phyloP scores from a whole-genome alignment of 441 rosid genomes.

The Pelargonium exstipulatum region DNA sequence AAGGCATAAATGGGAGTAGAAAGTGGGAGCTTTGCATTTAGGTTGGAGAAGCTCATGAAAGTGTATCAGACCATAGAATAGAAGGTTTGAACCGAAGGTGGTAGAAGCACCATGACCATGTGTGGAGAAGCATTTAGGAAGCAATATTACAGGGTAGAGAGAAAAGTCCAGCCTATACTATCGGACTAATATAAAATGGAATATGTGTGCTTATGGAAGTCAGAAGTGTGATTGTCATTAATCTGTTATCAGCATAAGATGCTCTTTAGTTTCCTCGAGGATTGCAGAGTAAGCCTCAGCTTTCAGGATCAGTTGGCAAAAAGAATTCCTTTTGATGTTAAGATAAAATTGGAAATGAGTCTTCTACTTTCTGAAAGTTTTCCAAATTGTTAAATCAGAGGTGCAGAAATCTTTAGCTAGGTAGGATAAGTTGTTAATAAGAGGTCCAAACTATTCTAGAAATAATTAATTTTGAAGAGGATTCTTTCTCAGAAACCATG shows the following conservation, averaged over 20 bases:
- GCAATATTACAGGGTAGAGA: neutral
- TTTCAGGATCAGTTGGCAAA: neutral
- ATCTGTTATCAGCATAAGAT: neutral
- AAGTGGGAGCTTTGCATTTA: neutral
- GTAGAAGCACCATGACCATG: neutral
- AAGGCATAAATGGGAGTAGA: neutral
- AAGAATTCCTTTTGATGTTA: neutral
- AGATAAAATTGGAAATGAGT: neutral
- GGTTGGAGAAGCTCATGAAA: neutral
- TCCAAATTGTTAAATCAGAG: neutral
- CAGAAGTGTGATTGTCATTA: neutral
- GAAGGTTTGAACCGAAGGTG: neutral
- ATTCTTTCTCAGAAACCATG: neutral
- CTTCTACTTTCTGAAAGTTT: neutral
- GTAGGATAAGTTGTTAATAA: neutral
- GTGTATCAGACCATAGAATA: neutral
- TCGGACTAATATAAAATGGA: neutral
- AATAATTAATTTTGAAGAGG: neutral
- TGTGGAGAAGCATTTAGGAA: neutral
- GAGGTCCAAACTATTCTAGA: neutral
- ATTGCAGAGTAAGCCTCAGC: neutral
- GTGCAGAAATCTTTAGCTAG: neutral
- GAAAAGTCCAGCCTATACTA: neutral
- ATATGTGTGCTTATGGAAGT: neutral
- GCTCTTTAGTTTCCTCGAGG: neutral